Evolutionary conservation across 495 filamentous ascomycete species (phyloP), one percentile per base, ranked within the genome.

Genomic region (Choiromyces venosus): DNA sequence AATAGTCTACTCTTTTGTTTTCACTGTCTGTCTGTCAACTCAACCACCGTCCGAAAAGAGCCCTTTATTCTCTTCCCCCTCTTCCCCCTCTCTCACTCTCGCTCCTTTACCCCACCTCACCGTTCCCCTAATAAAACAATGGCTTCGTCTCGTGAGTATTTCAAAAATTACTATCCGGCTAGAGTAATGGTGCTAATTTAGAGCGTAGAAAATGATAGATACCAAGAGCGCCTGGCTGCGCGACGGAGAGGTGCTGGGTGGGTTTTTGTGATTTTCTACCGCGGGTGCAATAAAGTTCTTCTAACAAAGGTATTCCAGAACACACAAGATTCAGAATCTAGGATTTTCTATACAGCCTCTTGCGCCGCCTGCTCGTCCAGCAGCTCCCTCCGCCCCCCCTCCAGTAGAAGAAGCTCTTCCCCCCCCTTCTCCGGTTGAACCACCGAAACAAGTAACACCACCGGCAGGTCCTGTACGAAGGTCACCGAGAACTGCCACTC

Each of bases 241-340:
- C 78, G 78, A 67, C 77, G 73, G 36, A 69, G 78, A 71, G 78
- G 78, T 44, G 78, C 78, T 71, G 78, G 78, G 78, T 80, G 71
- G 71, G 73, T 67, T 78, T 52, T 67, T 37, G 37, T 10, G 40
- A 42, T 65, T 40, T 69, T 67, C 46, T 61, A 21, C 16, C 70
- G 10, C 2, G 25, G 21, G 21, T 37, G 42, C 5, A 33, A 16
- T 33, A 16, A 19, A 35, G 29, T 33, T 25, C 68, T 35, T 9
- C 46, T 78, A 19, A 72, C 37, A 44, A 25, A n/a, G 19, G 19
- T 25, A n/a, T 18, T 36, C 37, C n/a, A 79, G 77, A 66, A 76
- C 73, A 5, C 78, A 76, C 33, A 76, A 79, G 35, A 67, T 79
- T 14, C 37, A 40, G 42, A 71, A 79, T 68, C 40, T 39, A 46